A percentile compares a stretch with the other conserved stretches of the same genome.
Conservation (phyloP, 495 filamentous ascomycete genomes). For the Penicillium samsonianum region DNA sequence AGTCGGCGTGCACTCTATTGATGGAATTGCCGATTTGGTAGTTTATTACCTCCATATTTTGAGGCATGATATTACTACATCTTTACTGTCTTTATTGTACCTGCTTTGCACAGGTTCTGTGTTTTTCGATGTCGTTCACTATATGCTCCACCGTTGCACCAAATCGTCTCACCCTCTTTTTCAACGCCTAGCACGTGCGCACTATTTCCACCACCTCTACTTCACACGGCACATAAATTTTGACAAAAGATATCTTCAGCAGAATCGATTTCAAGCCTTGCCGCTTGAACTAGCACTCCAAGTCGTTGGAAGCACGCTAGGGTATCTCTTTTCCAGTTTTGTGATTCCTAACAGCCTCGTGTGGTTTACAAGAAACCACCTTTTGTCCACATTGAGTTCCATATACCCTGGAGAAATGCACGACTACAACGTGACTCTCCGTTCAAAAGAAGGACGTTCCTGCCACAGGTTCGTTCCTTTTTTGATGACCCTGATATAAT, state of each 20-base stretch:
- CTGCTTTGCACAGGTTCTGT: constrained; percentile 15
- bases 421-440: constrained; percentile 9
- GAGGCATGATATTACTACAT: too few species aligned
- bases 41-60: too few species aligned
- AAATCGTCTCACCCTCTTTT: constrained; percentile 19
- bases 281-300: constrained; percentile 22
- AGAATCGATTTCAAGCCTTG: constrained; percentile 20
- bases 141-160: constrained; percentile 21
- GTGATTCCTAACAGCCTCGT: background rate
- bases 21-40: too few species aligned
- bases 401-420: constrained; percentile 5
- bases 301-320: constrained; percentile 11
- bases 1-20: too few species aligned
- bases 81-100: constrained; percentile 11
- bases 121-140: constrained; percentile 25
- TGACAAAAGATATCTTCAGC: constrained; percentile 17
- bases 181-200: constrained; percentile 17
- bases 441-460: constrained; percentile 13
- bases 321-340: background rate
- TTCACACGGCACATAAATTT: constrained; percentile 24
- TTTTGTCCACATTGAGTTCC: constrained; percentile 10
- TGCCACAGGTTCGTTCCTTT: constrained; percentile 20
- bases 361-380: background rate
- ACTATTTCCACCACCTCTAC: constrained; percentile 28
- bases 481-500: constrained; percentile 14